These are phyloP conservation scores for Vickermania ingenoplastis DNA, from an alignment of 208 protist genomes.

Conservation along the genomic window DNA sequence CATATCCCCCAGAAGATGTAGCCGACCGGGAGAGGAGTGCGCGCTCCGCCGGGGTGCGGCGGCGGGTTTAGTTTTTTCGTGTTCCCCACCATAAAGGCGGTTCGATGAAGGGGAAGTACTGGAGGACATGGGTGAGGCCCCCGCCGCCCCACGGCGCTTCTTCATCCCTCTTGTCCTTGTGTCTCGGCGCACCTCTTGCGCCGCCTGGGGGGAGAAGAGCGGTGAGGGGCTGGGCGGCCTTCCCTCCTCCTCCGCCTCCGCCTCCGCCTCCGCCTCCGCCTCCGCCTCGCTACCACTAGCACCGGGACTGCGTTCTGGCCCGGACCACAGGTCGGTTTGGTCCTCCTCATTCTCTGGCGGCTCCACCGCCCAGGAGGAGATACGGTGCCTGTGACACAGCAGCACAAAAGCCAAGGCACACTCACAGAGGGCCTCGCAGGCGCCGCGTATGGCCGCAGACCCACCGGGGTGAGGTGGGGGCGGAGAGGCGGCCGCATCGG, in stretches of 20 bases:
- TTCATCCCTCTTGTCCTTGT: too few species aligned
- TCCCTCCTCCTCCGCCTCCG: neutral
- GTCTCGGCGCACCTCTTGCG: too few species aligned
- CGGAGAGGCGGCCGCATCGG: neutral
- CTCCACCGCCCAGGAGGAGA: slow-evolving; percentile 66
- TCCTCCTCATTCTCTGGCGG: neutral
- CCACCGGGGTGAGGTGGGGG: neutral
- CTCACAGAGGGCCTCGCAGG: slow-evolving; percentile 14
- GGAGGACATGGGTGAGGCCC: neutral
- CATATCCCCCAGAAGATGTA: slow-evolving; percentile 1
- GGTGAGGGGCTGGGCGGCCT: neutral
- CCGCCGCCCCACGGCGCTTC: neutral
- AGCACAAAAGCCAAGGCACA: slow-evolving; percentile 40
- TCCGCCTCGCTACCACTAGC: neutral
- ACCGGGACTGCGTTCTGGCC: neutral
- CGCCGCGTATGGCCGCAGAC: neutral
- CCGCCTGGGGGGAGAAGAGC: neutral
- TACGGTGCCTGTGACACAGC: slow-evolving; percentile 48
- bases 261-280: neutral
- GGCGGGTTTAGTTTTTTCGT: neutral
- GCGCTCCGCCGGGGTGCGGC: neutral
- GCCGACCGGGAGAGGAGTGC: neutral
- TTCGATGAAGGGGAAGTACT: neutral
- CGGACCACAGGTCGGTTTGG: too few species aligned
- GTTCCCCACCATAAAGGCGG: neutral